A percentile compares a stretch with the other conserved stretches of the same genome.
Evolutionary conservation across 2,329 filamentous ascomycete genomes (phyloP).

Genomic region (Microsporum canis): DNA sequence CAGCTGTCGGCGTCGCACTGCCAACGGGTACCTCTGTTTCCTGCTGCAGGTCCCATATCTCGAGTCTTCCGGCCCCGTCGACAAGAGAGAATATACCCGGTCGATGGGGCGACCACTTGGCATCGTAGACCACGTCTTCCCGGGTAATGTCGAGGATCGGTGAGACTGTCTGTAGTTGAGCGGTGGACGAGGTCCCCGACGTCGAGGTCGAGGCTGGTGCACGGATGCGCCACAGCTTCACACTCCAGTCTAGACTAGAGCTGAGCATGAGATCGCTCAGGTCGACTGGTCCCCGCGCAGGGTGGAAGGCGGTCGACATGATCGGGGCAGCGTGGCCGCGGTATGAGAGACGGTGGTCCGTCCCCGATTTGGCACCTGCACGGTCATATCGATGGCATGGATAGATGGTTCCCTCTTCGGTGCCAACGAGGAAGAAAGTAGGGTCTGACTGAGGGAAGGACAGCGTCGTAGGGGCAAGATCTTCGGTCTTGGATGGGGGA

Average conservation of each 20-base stretch:
- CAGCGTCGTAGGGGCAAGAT: constrained; percentile 87
- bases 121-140: constrained; percentile 95
- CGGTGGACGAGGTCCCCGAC: constrained; percentile 22
- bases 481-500: constrained; percentile 78
- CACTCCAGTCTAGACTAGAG: constrained; percentile 91
- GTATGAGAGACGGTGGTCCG: constrained; percentile 81
- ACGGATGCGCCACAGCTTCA: constrained; percentile 91
- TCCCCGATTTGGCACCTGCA: constrained; percentile 89
- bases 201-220: constrained; percentile 32
- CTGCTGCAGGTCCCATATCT: constrained; percentile 88
- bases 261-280: constrained; percentile 86
- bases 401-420: constrained; percentile 92
- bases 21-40: constrained; percentile 88
- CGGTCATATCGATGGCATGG: constrained; percentile 96
- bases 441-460: constrained; percentile 91
- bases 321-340: constrained; percentile 84
- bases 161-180: constrained; percentile 42
- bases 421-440: constrained; percentile 93
- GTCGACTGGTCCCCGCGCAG: constrained; percentile 81
- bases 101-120: constrained; percentile 86
- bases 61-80: constrained; percentile 81
- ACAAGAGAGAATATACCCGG: constrained; percentile 91
- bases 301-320: constrained; percentile 93
- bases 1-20: constrained; percentile 58
- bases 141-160: constrained; percentile 83